These are phyloP conservation scores for Pulveroboletus sp. DNA, from an alignment of 768 basidiomycete genomes.

Conservation along the genomic window DNA sequence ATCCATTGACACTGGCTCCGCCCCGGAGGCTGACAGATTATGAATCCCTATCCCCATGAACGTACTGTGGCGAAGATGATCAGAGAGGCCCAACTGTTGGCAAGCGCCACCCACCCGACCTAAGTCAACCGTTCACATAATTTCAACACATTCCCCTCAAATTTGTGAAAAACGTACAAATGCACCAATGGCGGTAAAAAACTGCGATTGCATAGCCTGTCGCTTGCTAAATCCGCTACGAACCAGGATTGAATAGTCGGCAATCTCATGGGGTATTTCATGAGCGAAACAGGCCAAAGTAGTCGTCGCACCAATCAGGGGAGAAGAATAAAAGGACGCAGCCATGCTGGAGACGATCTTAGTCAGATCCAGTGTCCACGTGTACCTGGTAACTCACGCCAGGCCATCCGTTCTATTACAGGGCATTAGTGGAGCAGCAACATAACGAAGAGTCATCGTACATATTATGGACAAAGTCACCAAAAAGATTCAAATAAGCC, in stretches of 20 bases:
- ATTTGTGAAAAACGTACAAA: conserved; percentile 52
- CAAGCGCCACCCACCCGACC: conserved; percentile 30
- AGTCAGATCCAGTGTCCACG: not conserved
- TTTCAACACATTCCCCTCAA: conserved; percentile 8
- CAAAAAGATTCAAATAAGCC: conserved; percentile 90
- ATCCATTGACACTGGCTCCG: conserved; percentile 44
- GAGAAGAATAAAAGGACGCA: conserved; percentile 96
- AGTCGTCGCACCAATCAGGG: conserved; percentile 89
- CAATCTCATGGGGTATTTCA: conserved; percentile 95
- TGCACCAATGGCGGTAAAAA: conserved; percentile 87
- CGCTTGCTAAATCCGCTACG: conserved; percentile 87
- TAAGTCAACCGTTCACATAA: conserved; percentile 25
- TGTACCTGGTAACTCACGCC: conserved; percentile 53
- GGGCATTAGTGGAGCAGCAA: conserved; percentile 15
- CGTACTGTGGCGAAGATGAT: conserved; percentile 45
- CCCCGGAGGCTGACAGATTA: conserved; percentile 58
- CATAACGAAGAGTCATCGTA: conserved; percentile 29
- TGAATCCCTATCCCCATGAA: conserved; percentile 88
- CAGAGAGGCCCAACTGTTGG: conserved; percentile 4
- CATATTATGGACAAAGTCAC: conserved; percentile 95
- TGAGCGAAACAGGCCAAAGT: conserved; percentile 95
- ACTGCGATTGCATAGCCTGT: conserved; percentile 93
- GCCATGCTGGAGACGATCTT: conserved; percentile 62
- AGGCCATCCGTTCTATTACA: conserved; percentile 81
- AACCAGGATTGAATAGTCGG: conserved; percentile 93